Conservation (phyloP, 441 rosid species). For the Erodium trifolium region DNA sequence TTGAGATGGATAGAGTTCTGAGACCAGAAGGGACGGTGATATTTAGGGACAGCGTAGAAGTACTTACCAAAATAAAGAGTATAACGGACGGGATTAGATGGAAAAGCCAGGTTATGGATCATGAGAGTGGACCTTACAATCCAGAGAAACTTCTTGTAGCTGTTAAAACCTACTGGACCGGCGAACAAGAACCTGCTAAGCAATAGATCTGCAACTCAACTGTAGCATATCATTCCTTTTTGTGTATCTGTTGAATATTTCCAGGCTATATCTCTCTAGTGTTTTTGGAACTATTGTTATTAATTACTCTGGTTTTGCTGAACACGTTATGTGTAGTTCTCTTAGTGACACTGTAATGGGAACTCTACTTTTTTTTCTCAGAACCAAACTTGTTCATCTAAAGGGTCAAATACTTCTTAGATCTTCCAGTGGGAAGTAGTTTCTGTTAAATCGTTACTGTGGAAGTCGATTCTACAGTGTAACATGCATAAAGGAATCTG, state of each 20-base stretch:
- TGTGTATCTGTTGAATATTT: too few relatives aligned
- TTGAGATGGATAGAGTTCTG: constrained; percentile 91
- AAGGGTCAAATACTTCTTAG: too few relatives aligned
- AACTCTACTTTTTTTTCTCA: too few relatives aligned
- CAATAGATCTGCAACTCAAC: not conserved
- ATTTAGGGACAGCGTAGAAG: constrained; percentile 77
- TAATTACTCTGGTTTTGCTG: too few relatives aligned
- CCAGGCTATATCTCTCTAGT: not conserved
- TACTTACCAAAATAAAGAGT: constrained; percentile 61
- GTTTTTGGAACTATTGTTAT: too few relatives aligned
- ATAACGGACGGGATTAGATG: constrained; percentile 80
- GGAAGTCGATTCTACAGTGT: too few relatives aligned
- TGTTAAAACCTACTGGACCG: constrained; percentile 72
- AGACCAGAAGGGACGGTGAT: constrained; percentile 91
- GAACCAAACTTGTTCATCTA: too few relatives aligned
- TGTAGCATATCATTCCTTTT: not conserved
- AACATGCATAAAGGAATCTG: too few relatives aligned
- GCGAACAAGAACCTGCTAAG: constrained; percentile 30
- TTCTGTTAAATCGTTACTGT: too few relatives aligned
- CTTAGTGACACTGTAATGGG: too few relatives aligned
- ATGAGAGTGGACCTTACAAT: constrained; percentile 90
- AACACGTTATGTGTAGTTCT: too few relatives aligned
- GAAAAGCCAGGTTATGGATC: constrained; percentile 79
- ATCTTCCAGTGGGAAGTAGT: too few relatives aligned
- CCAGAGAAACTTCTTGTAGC: constrained; percentile 89